Conservation (phyloP, 176 grass and related monocot genomes). For the Neostapfia colusana region DNA sequence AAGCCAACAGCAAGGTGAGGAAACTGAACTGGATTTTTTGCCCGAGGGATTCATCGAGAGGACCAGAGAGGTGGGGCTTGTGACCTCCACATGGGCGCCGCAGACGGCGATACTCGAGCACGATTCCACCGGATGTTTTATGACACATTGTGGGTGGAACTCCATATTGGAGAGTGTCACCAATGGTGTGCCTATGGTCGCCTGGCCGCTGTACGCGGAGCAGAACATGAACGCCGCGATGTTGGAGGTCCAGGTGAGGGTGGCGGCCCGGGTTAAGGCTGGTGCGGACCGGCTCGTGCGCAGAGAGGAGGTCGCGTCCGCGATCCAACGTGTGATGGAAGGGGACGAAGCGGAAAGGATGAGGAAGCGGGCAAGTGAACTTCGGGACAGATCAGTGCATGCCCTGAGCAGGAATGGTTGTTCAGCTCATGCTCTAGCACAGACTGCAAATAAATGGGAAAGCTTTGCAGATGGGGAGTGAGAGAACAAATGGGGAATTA, state of each 20-base stretch:
- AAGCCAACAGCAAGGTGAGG: too few relatives aligned
- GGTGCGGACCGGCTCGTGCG: background rate
- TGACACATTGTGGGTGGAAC: constrained; percentile 86
- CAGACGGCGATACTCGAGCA: constrained; percentile 52
- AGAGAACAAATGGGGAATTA: background rate
- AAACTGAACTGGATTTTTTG: constrained; percentile 25
- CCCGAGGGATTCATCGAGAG: constrained; percentile 47
- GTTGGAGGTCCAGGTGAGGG: constrained; percentile 33
- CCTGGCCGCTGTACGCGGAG: constrained; percentile 60
- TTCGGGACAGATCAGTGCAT: constrained; percentile 20
- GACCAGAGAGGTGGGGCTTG: constrained; percentile 25
- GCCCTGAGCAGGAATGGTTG: constrained; percentile 36
- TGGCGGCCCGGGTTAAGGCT: constrained; percentile 20
- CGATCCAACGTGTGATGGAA: constrained; percentile 45
- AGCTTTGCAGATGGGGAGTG: background rate
- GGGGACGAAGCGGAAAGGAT: constrained; percentile 38
- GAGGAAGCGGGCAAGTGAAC: constrained; percentile 17
- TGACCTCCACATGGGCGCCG: constrained; percentile 3
- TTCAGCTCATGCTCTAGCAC: constrained; percentile 13
- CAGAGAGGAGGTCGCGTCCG: constrained; percentile 42
- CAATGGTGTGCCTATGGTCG: constrained; percentile 55
- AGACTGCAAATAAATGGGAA: constrained; percentile 37
- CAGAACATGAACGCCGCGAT: constrained; percentile 64
- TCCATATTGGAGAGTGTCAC: constrained; percentile 45
- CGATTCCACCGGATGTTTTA: constrained; percentile 19